Percentiles rank a stretch among this genome's conserved stretches.
phyloP scores from a whole-genome alignment of 495 filamentous ascomycete species.

The Penicillium parvum region DNA sequence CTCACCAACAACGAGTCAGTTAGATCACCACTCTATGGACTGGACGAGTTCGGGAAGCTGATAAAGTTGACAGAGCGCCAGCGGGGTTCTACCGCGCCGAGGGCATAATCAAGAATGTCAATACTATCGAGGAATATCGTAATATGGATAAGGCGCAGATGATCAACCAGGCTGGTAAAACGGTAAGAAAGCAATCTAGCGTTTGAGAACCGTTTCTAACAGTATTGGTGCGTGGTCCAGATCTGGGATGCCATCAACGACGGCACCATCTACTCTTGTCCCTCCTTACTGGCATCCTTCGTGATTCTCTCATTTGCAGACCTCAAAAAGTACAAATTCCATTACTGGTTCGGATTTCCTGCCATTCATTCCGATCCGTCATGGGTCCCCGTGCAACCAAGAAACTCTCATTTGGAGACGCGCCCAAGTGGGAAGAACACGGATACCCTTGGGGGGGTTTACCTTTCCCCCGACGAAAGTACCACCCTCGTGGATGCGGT shows the following conservation, averaged over 20 bases:
- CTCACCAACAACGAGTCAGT: slow-evolving; percentile 77
- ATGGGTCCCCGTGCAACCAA: slow-evolving; percentile 54
- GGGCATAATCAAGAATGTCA: slow-evolving; percentile 91
- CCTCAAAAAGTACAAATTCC: slow-evolving; percentile 92
- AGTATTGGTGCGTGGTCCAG: slow-evolving; percentile 35
- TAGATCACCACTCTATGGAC: neutral
- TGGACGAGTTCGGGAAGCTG: slow-evolving; percentile 1
- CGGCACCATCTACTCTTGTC: slow-evolving; percentile 90
- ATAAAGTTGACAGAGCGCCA: slow-evolving; percentile 54
- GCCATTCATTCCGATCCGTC: slow-evolving; percentile 81
- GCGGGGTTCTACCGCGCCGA: slow-evolving; percentile 74
- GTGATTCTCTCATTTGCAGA: slow-evolving; percentile 89
- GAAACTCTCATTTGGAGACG: slow-evolving; percentile 1
- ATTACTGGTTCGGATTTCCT: slow-evolving; percentile 93
- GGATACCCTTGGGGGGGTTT: slow-evolving; percentile 24
- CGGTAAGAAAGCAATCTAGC: slow-evolving; percentile 47
- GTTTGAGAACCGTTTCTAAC: neutral
- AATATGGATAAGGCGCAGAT: slow-evolving; percentile 67
- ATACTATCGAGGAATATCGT: slow-evolving; percentile 91
- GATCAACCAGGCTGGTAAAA: slow-evolving; percentile 68
- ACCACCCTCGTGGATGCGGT: slow-evolving; percentile 70
- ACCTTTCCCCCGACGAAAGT: slow-evolving; percentile 61
- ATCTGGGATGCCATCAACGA: slow-evolving; percentile 97
- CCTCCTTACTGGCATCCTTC: slow-evolving; percentile 85
- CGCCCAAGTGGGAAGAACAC: slow-evolving; percentile 15